Percentiles rank a stretch among this genome's conserved stretches.
These are phyloP conservation scores for Malania oleifera DNA, from an alignment of 164 flowering plant species.

Conservation along the genomic window DNA sequence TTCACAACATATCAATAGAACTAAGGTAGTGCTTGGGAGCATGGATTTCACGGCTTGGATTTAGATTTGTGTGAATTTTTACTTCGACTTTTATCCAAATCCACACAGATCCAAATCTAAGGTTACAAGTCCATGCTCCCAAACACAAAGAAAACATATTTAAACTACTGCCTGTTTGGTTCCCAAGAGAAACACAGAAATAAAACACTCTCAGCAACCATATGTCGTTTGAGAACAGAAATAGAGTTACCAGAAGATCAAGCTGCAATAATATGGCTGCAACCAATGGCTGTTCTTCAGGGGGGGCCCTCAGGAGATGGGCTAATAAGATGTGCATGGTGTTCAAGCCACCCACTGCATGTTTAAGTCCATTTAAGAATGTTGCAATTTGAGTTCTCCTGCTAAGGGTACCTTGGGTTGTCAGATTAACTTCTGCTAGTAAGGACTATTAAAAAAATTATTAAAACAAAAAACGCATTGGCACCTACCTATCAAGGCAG, in stretches of 20 bases:
- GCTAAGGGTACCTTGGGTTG: constrained; percentile 10
- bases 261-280: constrained; percentile 59
- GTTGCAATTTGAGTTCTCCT: constrained; percentile 38
- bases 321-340: constrained; percentile 51
- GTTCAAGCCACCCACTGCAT: constrained; percentile 44
- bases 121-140: too few species aligned
- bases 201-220: too few species aligned
- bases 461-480: neutral
- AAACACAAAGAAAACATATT: neutral
- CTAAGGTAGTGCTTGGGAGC: too few species aligned
- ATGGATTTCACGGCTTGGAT: too few species aligned
- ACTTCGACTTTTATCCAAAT: too few species aligned
- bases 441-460: neutral
- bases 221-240: too few species aligned
- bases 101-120: too few species aligned
- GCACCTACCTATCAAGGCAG: constrained; percentile 63
- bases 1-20: neutral
- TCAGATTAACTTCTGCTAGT: neutral
- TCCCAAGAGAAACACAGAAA: too few species aligned
- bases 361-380: constrained; percentile 34
- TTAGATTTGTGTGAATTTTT: too few species aligned
- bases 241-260: constrained; percentile 57
- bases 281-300: constrained; percentile 48
- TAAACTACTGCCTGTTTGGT: neutral
- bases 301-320: constrained; percentile 43